Base-by-base conservation (phyloP, 1,284 basidiomycete species). In the Anthracocystis walkeri region DNA sequence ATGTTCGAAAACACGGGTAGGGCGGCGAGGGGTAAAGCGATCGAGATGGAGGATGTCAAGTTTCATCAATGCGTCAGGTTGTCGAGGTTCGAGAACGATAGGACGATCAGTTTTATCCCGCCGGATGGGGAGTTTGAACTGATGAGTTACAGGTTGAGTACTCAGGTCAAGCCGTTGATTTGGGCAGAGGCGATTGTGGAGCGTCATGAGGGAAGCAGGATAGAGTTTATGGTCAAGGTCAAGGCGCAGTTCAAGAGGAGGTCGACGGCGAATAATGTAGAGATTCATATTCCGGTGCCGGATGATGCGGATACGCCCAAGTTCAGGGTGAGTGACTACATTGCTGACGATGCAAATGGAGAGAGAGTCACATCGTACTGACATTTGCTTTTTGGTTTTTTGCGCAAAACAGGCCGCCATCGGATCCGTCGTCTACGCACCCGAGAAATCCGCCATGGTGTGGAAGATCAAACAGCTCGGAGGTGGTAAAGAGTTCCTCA, bases 21-120 rank as follows among this genome's bases (percentile, higher is more conserved):
- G 81, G 94, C 95, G 29, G 92, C 96, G 2, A 90, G 96, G 21
- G 97, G 97, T 7, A 99, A 99, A 86, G 92, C 95, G 4, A 97
- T 99, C 82, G 97, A 99, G 87, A 97, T 99, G 93, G 97, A 99
- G 86, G 97, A 99, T 84, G 94, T 98, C 87, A 98, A 97, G 86
- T 99, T 99, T 88, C 97, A 99, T 85, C 97, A 99, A 88, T 99
- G 97, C 84, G 97, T 99, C 16, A 93, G 97, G n/a, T 89, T 99
- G n/a, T 93, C 95, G 7, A 90, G 96, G 16, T 99, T 99, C 85
- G 97, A 99, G 84, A 98, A 97, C 86, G 97, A 99, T 87, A 91
- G 97, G 65, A 99, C 96, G 1, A 99, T 99, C 85, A 94, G 93
- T 27, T 99, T 99, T 87, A 99, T 99, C 82, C 97, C 97, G 0